Conservation (phyloP, 345 rosid species). For the Theobroma cacao region DNA sequence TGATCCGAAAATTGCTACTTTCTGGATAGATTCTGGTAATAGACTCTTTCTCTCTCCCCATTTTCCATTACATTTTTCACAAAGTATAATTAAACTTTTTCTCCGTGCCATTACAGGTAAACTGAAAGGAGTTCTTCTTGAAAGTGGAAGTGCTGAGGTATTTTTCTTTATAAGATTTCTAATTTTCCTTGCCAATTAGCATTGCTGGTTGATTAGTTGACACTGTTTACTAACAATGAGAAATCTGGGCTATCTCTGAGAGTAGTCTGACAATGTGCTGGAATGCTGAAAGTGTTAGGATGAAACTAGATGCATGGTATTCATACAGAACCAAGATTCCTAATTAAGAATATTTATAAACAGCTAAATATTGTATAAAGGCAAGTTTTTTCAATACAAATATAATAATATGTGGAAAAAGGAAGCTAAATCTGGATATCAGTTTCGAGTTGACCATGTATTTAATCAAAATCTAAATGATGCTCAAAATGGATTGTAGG, state of each 20-base stretch:
- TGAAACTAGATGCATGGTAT: background rate
- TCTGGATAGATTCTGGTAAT: constrained; percentile 93
- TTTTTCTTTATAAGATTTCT: background rate
- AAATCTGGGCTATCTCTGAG: background rate
- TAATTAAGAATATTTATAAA: constrained; percentile 39
- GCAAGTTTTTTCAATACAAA: background rate
- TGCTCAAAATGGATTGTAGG: background rate
- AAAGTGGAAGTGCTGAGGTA: constrained; percentile 97
- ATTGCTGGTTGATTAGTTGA: background rate
- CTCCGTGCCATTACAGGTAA: constrained; percentile 48
- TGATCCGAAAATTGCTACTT: constrained; percentile 88
- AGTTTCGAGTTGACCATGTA: background rate
- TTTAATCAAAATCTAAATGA: background rate
- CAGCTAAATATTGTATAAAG: background rate
- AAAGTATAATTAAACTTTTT: background rate
- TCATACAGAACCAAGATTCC: constrained; percentile 22
- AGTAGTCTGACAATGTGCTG: background rate
- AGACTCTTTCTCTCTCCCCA: background rate
- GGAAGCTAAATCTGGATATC: background rate
- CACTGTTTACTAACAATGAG: background rate
- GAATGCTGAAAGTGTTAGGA: background rate
- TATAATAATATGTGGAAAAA: background rate
- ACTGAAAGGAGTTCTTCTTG: constrained; percentile 90
- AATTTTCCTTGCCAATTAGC: background rate
- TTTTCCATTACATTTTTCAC: background rate